Evolutionary conservation across 106 monocot genomes (phyloP), one percentile per base, ranked within the genome.

Genomic region (Chionographis japonica): DNA sequence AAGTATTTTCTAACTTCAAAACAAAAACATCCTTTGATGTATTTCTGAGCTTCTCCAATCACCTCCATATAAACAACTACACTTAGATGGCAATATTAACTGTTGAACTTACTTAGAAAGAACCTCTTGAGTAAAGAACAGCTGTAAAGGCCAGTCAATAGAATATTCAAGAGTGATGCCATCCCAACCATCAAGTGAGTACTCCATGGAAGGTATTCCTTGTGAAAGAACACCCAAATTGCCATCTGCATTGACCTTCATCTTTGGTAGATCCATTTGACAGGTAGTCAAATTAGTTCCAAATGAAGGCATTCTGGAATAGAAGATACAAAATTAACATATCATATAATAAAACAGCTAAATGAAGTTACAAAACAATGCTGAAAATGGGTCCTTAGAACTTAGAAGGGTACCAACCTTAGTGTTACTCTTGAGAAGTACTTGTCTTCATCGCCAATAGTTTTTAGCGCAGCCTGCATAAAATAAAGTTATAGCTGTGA

Each of bases 81-180:
- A 61, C 14, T 38, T 4, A 1, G 0, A 12, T 13, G 12, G 4
- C 39, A 42, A 38, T 42, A 0, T 63, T 27, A 61, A 53, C 61
- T 37, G 51, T 4, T 12, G 40, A 74, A 83, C 82, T 71, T 79
- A 98, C 97, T 92, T 98, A 36, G 92, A 87, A 58, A 98, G 76
- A 54, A 98, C 87, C 37, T 98, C 98, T 74, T 86, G 92, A 27
- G 98, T 93, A 64, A 98, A 93, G 83, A 98, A 87, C 14, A 98
- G 71, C 52, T 92, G 98, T 40, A 98, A 82, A 13, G 98, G 98
- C 92, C 92, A 90, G 52, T 85, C 79, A 61, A 98, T 75, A 67
- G 82, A 80, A 80, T 98, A 98, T 57, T 98, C 92, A 71, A 98
- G 83, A 66, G 98, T 66, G 71, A 98, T 85, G 46, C 85, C 83